Evolutionary conservation across 2,329 filamentous ascomycete genomes (phyloP).

Genomic region (Sporothrix protearum): DNA sequence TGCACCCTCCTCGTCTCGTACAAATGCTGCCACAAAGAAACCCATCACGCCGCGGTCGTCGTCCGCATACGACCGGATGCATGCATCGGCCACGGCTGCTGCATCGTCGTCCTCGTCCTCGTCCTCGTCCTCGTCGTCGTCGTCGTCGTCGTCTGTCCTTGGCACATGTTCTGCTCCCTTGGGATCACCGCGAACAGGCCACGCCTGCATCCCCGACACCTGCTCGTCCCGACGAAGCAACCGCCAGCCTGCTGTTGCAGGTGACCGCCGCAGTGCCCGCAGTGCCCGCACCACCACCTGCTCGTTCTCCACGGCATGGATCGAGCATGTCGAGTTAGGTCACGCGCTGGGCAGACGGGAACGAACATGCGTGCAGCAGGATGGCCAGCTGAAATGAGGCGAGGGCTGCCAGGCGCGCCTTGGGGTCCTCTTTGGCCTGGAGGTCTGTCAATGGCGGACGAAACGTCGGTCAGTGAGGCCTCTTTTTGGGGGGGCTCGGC

Average conservation of each 20-base stretch:
- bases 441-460: constrained; percentile 42
- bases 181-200: constrained; percentile 63
- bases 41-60: constrained; percentile 85
- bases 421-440: constrained; percentile 57
- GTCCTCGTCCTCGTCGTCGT: background rate
- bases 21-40: constrained; percentile 90
- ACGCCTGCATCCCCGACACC: constrained; percentile 69
- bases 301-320: constrained; percentile 87
- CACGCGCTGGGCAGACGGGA: constrained; percentile 69
- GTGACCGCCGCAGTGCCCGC: constrained; percentile 61
- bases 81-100: constrained; percentile 61
- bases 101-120: constrained; percentile 3
- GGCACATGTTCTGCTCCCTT: constrained; percentile 31
- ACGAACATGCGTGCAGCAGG: constrained; percentile 77
- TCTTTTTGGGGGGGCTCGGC: background rate
- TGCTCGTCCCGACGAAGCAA: constrained; percentile 71
- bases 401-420: constrained; percentile 66
- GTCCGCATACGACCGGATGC: constrained; percentile 76
- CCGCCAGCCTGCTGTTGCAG: constrained; percentile 68
- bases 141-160: background rate
- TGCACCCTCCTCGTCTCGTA: constrained; percentile 47
- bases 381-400: constrained; percentile 79
- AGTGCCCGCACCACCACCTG: constrained; percentile 72
- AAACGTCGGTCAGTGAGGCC: constrained; percentile 11
- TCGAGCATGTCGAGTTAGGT: constrained; percentile 95